Evolutionary conservation across 768 basidiomycete genomes (phyloP).

Genomic region (Phylloporus sp.): DNA sequence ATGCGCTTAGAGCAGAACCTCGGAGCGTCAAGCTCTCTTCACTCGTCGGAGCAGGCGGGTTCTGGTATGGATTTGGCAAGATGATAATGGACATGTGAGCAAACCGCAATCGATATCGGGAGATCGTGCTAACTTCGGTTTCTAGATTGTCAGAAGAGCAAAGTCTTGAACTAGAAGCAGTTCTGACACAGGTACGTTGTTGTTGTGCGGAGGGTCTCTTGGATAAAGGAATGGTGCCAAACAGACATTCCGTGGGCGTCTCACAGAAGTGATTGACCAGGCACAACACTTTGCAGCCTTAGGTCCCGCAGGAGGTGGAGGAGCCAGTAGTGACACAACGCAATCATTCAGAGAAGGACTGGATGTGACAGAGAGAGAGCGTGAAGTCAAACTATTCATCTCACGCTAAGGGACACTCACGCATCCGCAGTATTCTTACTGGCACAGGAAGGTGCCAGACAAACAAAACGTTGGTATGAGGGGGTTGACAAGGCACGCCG

Average conservation of each 20-base stretch:
- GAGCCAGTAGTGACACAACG: slow-evolving; percentile 53
- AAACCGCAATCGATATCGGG: background rate
- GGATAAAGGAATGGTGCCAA: slow-evolving; percentile 2
- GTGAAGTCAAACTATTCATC: slow-evolving; percentile 45
- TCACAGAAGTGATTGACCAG: slow-evolving; percentile 80
- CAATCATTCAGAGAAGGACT: slow-evolving; percentile 86
- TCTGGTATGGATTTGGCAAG: slow-evolving; percentile 92
- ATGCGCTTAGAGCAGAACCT: slow-evolving; percentile 87
- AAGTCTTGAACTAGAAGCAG: slow-evolving; percentile 64
- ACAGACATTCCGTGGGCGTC: slow-evolving; percentile 73
- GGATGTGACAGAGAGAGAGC: slow-evolving; percentile 87
- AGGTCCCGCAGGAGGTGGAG: slow-evolving; percentile 53
- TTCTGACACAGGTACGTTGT: slow-evolving; percentile 60
- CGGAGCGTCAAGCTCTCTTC: slow-evolving; percentile 77
- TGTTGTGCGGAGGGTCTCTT: slow-evolving; percentile 4
- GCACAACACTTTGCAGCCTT: slow-evolving; percentile 83
- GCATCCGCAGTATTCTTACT: slow-evolving; percentile 66
- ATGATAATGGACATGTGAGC: slow-evolving; percentile 79
- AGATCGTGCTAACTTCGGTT: slow-evolving; percentile 1
- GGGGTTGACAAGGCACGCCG: slow-evolving; percentile 54
- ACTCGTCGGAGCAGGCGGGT: slow-evolving; percentile 81
- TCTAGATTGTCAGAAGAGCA: slow-evolving; percentile 73
- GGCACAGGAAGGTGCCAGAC: slow-evolving; percentile 77
- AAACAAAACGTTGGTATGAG: slow-evolving; percentile 84
- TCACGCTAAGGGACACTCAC: slow-evolving; percentile 5